Evolutionary conservation across 176 grass and related monocot genomes (phyloP).

Genomic region (Bonia amplexicaulis): DNA sequence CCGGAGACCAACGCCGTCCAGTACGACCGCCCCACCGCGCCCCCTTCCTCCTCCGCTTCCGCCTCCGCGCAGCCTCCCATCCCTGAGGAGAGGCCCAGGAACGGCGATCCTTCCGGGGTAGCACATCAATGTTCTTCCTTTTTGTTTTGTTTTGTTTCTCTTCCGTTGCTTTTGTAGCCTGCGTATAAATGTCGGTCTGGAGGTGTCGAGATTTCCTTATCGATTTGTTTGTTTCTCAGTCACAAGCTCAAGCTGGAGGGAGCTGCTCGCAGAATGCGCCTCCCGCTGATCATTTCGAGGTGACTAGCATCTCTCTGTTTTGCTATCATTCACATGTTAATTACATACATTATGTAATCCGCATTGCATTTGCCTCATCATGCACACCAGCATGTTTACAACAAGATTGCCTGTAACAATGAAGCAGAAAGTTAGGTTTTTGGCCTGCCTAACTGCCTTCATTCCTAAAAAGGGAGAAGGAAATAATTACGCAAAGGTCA

Average conservation of each 20-base stretch:
- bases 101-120: slow-evolving; percentile 29
- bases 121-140: not conserved
- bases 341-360: not conserved
- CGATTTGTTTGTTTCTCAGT: not conserved
- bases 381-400: not conserved
- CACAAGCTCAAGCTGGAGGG: not conserved
- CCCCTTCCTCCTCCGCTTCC: not conserved
- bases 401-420: not conserved
- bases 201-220: not conserved
- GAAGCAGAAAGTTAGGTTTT: not conserved
- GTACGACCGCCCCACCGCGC: slow-evolving; percentile 54
- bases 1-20: slow-evolving; percentile 68
- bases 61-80: not conserved
- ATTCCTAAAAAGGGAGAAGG: not conserved
- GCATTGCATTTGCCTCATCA: not conserved
- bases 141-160: not conserved
- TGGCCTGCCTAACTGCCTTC: not conserved
- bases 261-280: slow-evolving; percentile 5
- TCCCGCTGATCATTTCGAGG: slow-evolving; percentile 4
- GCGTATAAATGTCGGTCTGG: not conserved
- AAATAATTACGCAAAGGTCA: not conserved
- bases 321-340: not conserved
- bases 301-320: not conserved
- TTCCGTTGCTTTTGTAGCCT: not conserved
- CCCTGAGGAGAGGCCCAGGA: slow-evolving; percentile 14